These are phyloP conservation scores for Agrocybe praecox DNA, from an alignment of 768 basidiomycete genomes.

Conservation along the genomic window DNA sequence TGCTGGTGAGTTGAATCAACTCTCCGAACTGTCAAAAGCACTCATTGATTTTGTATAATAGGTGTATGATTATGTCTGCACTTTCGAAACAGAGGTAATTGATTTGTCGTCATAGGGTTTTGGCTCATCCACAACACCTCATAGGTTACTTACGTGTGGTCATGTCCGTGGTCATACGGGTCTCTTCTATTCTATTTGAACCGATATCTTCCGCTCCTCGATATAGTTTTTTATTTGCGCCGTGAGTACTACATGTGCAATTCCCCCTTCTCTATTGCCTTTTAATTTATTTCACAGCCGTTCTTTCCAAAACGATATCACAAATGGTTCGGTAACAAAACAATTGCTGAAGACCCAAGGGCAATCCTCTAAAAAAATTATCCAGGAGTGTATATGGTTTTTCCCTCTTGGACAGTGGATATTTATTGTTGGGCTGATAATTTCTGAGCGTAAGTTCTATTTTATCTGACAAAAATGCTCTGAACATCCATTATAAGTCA, in stretches of 20 bases:
- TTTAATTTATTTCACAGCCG: background rate
- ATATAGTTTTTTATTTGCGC: constrained; percentile 1
- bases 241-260: background rate
- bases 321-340: background rate
- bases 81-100: constrained; percentile 5
- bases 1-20: background rate
- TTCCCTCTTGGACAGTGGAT: background rate
- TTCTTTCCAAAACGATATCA: background rate
- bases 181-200: constrained; percentile 7
- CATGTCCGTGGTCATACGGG: constrained; percentile 3
- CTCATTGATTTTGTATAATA: background rate
- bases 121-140: background rate
- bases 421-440: background rate
- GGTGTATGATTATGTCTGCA: constrained; percentile 7
- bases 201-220: constrained; percentile 6
- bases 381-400: background rate
- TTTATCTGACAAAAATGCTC: too few relatives aligned
- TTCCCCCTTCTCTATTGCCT: background rate
- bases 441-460: constrained; percentile 1
- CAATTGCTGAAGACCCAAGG: too few relatives aligned
- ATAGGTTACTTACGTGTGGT: constrained; percentile 7
- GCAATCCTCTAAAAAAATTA: too few relatives aligned
- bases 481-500: background rate
- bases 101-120: background rate
- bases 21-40: too few relatives aligned